Conservation (phyloP, 108 stramenopile species). For the Mayamaea pseudoterrestris region DNA sequence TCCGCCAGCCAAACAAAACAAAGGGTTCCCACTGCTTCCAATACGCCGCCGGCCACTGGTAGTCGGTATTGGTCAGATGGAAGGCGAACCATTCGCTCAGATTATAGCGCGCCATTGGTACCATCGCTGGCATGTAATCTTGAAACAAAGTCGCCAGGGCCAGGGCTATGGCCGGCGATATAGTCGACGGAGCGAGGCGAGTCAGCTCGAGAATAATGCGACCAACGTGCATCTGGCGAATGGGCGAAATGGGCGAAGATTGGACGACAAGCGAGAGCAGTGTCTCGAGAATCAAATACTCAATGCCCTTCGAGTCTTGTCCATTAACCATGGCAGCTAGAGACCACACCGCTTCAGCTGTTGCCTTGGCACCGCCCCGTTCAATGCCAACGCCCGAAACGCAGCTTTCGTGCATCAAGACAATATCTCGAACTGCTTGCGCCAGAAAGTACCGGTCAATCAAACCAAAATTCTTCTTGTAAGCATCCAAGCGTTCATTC, state of each 20-base stretch:
- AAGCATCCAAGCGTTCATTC: constrained; percentile 54
- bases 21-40: constrained; percentile 74
- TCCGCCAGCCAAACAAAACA: constrained; percentile 16
- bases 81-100: constrained; percentile 71
- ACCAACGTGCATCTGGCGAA: constrained; percentile 39
- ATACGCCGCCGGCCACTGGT: constrained; percentile 73
- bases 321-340: constrained; percentile 31
- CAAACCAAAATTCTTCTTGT: constrained; percentile 40
- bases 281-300: constrained; percentile 41
- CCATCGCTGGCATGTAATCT: constrained; percentile 65
- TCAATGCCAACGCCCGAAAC: constrained; percentile 58
- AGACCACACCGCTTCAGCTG: constrained; percentile 60
- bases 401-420: constrained; percentile 52
- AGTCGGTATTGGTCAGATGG: constrained; percentile 72
- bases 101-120: constrained; percentile 54
- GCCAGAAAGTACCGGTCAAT: constrained; percentile 64
- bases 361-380: constrained; percentile 48
- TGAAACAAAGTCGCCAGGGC: constrained; percentile 56
- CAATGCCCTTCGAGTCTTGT: background rate
- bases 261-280: constrained; percentile 59
- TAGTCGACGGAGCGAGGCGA: constrained; percentile 45
- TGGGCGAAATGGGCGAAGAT: constrained; percentile 13
- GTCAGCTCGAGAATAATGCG: constrained; percentile 71
- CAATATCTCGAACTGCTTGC: constrained; percentile 59
- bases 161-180: constrained; percentile 59